A percentile compares a stretch with the other conserved stretches of the same genome.
phyloP scores from a whole-genome alignment of 1,139 yeast genomes.

The Magnusiomyces ingens region DNA sequence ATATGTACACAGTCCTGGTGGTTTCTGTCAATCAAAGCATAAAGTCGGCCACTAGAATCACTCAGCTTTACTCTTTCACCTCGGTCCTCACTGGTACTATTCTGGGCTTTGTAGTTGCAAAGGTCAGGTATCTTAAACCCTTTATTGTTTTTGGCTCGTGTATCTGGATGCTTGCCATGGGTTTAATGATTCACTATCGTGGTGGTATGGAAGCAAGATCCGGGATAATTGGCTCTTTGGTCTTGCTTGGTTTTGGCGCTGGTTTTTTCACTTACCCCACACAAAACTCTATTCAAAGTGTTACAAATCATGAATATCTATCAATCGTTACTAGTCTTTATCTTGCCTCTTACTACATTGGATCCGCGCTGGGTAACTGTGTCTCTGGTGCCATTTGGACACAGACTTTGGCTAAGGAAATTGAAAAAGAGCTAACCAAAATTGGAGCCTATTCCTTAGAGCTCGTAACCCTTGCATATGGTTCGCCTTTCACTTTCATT shows the following conservation, averaged over 20 bases:
- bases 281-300: constrained; percentile 57
- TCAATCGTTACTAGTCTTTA: constrained; percentile 42
- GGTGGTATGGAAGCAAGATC: constrained; percentile 43
- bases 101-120: constrained; percentile 49
- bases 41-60: constrained; percentile 59
- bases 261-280: constrained; percentile 64
- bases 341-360: constrained; percentile 39
- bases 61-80: constrained; percentile 57
- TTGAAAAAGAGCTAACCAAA: constrained; percentile 23
- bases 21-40: constrained; percentile 55
- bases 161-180: constrained; percentile 52
- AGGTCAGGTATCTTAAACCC: constrained; percentile 48
- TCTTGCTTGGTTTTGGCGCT: constrained; percentile 66
- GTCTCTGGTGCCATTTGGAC: constrained; percentile 47
- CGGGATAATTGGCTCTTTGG: constrained; percentile 62
- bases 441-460: constrained; percentile 16
- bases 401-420: constrained; percentile 34
- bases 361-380: constrained; percentile 41
- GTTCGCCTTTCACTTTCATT: constrained; percentile 46
- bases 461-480: constrained; percentile 46
- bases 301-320: constrained; percentile 47
- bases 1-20: constrained; percentile 54
- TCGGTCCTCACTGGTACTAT: constrained; percentile 56
- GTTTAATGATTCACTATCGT: constrained; percentile 51
- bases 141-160: constrained; percentile 54